Conservation (phyloP, 2,329 filamentous ascomycete species). For the Penicillium psychrosexuale region DNA sequence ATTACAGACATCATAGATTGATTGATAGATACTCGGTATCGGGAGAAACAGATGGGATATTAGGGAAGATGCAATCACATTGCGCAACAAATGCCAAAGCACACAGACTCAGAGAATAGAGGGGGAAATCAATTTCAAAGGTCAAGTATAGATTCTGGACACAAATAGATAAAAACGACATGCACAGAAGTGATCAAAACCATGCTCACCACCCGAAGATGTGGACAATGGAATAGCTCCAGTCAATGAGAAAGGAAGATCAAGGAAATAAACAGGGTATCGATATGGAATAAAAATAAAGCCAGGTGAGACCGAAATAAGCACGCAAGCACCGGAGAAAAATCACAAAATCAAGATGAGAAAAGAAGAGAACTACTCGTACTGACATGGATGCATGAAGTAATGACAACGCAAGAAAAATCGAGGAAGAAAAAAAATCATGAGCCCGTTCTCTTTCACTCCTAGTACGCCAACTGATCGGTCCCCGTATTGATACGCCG, state of each 20-base stretch:
- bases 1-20: background rate
- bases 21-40: background rate
- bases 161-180: background rate
- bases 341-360: conserved; percentile 14
- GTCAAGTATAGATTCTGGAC: background rate
- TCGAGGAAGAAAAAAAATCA: conserved; percentile 2
- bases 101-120: background rate
- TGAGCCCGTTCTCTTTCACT: conserved; percentile 10
- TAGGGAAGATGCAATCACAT: background rate
- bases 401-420: conserved; percentile 23
- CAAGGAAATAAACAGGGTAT: conserved; percentile 31
- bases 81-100: background rate
- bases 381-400: background rate
- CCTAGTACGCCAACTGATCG: conserved; percentile 19
- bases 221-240: background rate
- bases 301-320: conserved; percentile 14
- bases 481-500: conserved; percentile 24
- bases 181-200: background rate
- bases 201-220: conserved; percentile 3
- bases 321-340: conserved; percentile 1
- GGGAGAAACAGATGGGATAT: background rate
- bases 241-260: conserved; percentile 13
- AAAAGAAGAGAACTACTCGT: conserved; percentile 11
- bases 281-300: conserved; percentile 29
- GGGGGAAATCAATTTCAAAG: background rate